Percentiles rank a stretch among this genome's conserved stretches.
Conservation (phyloP, 2,329 filamentous ascomycete genomes). For the Fusarium napiforme region DNA sequence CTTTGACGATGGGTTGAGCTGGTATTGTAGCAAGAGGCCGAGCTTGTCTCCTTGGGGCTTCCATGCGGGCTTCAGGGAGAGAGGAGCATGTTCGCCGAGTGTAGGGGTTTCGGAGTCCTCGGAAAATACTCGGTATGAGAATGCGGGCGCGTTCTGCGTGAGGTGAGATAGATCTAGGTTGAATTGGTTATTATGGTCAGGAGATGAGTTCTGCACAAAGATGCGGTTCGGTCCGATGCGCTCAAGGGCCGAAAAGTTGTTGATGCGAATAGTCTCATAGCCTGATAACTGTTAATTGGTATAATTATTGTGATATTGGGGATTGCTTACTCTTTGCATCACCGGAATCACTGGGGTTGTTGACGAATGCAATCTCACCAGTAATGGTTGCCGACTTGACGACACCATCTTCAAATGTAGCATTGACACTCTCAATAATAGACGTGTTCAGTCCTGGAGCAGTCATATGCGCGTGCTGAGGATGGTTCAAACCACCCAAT, state of each 20-base stretch:
- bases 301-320: too few species aligned
- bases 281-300: constrained; percentile 49
- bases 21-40: constrained; percentile 87
- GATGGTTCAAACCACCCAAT: constrained; percentile 73
- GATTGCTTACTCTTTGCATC: constrained; percentile 59
- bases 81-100: constrained; percentile 70
- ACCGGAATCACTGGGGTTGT: constrained; percentile 67
- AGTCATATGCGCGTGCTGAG: constrained; percentile 84
- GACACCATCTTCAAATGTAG: constrained; percentile 79
- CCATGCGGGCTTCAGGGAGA: constrained; percentile 81
- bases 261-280: constrained; percentile 79
- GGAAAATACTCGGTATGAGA: constrained; percentile 90
- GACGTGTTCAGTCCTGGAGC: constrained; percentile 86
- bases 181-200: constrained; percentile 81
- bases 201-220: constrained; percentile 77
- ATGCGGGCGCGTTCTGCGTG: constrained; percentile 79
- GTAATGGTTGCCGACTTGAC: constrained; percentile 79
- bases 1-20: constrained; percentile 76
- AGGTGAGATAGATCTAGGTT: constrained; percentile 78
- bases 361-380: constrained; percentile 89
- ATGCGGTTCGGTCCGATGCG: constrained; percentile 94
- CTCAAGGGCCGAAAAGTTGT: constrained; percentile 89
- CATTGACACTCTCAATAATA: constrained; percentile 90
- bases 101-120: constrained; percentile 63
- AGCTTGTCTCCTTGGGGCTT: constrained; percentile 86